Percentiles rank a stretch among this genome's conserved stretches.
phyloP scores from a whole-genome alignment of 768 basidiomycete genomes.

The Calocybe indica region DNA sequence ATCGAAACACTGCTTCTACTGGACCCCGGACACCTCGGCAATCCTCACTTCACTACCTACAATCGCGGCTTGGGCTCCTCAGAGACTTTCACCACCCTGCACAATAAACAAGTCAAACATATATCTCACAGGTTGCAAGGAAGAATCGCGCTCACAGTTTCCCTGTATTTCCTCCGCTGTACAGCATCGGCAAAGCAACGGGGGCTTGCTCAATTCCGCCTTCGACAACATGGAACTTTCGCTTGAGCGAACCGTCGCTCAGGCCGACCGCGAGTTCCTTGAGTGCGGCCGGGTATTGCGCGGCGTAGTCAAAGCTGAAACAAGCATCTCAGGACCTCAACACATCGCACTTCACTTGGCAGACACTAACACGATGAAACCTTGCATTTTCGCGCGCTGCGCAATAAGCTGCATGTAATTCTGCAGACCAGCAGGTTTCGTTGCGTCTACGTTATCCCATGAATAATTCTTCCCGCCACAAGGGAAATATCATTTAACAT shows the following conservation, averaged over 20 bases:
- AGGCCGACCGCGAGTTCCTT: slow-evolving; percentile 54
- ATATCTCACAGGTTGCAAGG: neutral
- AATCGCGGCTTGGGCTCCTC: slow-evolving; percentile 33
- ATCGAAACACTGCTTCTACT: too few relatives aligned
- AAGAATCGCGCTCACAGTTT: slow-evolving; percentile 46
- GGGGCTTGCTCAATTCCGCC: slow-evolving; percentile 71
- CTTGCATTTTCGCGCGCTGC: slow-evolving; percentile 75
- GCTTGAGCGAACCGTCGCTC: slow-evolving; percentile 64
- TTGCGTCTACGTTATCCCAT: slow-evolving; percentile 33
- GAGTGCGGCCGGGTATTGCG: slow-evolving; percentile 52
- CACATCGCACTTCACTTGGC: neutral
- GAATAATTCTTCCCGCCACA: neutral
- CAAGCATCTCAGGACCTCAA: neutral
- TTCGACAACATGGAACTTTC: slow-evolving; percentile 74
- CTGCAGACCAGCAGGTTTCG: slow-evolving; percentile 59
- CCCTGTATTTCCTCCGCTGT: slow-evolving; percentile 71
- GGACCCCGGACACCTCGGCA: too few relatives aligned
- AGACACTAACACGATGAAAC: slow-evolving; percentile 68
- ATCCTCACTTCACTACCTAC: slow-evolving; percentile 12
- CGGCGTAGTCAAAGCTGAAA: slow-evolving; percentile 68
- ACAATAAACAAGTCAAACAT: slow-evolving; percentile 5
- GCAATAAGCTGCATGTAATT: slow-evolving; percentile 66
- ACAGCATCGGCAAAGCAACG: slow-evolving; percentile 62
- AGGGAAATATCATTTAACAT: slow-evolving; percentile 13
- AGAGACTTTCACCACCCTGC: slow-evolving; percentile 54